A percentile compares a stretch with the other conserved stretches of the same genome.
Conservation (phyloP, 2,329 filamentous ascomycete species). For the Aureobasidium sp. region DNA sequence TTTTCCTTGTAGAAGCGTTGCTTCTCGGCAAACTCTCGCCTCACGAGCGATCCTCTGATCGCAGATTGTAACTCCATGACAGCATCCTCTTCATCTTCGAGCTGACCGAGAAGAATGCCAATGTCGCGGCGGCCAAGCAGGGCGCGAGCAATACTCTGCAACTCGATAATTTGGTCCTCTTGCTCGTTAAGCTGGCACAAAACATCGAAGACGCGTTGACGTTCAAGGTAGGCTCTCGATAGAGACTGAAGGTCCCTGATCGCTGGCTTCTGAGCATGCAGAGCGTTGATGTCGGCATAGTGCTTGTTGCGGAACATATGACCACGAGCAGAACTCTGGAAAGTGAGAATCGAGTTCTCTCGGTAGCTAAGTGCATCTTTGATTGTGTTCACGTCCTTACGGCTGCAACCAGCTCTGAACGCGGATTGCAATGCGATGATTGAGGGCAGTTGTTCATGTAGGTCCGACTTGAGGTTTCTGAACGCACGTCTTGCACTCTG, state of each 20-base stretch:
- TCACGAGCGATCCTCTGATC: slow-evolving; percentile 64
- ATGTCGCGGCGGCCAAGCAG: slow-evolving; percentile 70
- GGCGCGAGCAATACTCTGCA: slow-evolving; percentile 71
- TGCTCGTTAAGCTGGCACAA: slow-evolving; percentile 63
- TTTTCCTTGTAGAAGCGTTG: slow-evolving; percentile 85
- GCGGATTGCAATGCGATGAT: slow-evolving; percentile 32
- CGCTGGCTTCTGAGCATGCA: slow-evolving; percentile 49
- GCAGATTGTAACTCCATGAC: slow-evolving; percentile 68
- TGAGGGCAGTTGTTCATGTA: slow-evolving; percentile 1
- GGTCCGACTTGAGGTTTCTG: slow-evolving; percentile 8
- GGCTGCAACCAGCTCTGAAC: slow-evolving; percentile 24
- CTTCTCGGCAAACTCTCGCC: slow-evolving; percentile 72
- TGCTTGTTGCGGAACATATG: slow-evolving; percentile 36
- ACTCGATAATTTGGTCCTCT: slow-evolving; percentile 54
- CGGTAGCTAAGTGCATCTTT: slow-evolving; percentile 34
- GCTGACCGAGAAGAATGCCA: slow-evolving; percentile 62
- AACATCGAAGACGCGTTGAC: slow-evolving; percentile 52
- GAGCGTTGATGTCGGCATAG: slow-evolving; percentile 38
- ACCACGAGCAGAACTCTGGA: slow-evolving; percentile 47
- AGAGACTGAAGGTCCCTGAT: slow-evolving; percentile 59
- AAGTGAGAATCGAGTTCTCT: slow-evolving; percentile 33
- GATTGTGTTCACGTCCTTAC: slow-evolving; percentile 15
- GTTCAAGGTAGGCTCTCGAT: slow-evolving; percentile 56
- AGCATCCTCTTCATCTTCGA: slow-evolving; percentile 75
- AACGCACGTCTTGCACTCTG: not conserved